Conservation (phyloP, 306 rosid species). For the Rubus idaeus region DNA sequence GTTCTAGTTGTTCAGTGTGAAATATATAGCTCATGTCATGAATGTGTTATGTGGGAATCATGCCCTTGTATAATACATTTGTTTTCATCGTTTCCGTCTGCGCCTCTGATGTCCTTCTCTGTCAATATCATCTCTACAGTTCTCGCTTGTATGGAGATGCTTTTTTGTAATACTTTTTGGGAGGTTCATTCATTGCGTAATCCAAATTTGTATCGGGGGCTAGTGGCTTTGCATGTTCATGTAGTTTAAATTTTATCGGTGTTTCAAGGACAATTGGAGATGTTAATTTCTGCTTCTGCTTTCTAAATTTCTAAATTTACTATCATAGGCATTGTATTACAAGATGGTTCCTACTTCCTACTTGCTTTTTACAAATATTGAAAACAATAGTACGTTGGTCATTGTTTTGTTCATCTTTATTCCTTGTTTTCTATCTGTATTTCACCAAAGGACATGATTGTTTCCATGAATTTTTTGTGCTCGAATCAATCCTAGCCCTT, state of each 20-base stretch:
- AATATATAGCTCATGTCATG: constrained; percentile 46
- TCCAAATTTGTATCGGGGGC: not conserved
- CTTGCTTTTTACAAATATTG: not conserved
- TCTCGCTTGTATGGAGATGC: not conserved
- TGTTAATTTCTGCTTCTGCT: not conserved
- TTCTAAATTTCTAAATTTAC: not conserved
- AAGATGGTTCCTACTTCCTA: not conserved
- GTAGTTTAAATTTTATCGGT: not conserved
- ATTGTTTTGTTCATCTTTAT: too few relatives aligned
- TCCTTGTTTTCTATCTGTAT: too few relatives aligned
- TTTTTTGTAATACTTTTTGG: not conserved
- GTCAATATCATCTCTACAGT: constrained; percentile 11
- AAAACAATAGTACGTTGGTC: too few relatives aligned
- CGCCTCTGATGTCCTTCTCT: constrained; percentile 36
- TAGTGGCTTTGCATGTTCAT: not conserved
- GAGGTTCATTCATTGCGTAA: not conserved
- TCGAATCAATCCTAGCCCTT: too few relatives aligned
- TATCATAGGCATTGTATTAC: not conserved
- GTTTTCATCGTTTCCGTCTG: constrained; percentile 24
- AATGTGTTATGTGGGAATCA: constrained; percentile 40
- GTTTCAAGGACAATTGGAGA: not conserved
- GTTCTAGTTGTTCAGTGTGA: constrained; percentile 68
- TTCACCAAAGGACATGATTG: not conserved
- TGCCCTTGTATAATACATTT: constrained; percentile 54
- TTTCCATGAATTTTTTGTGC: not conserved